These are phyloP conservation scores for Santalum album DNA, from an alignment of 164 flowering plant species.

Conservation along the genomic window DNA sequence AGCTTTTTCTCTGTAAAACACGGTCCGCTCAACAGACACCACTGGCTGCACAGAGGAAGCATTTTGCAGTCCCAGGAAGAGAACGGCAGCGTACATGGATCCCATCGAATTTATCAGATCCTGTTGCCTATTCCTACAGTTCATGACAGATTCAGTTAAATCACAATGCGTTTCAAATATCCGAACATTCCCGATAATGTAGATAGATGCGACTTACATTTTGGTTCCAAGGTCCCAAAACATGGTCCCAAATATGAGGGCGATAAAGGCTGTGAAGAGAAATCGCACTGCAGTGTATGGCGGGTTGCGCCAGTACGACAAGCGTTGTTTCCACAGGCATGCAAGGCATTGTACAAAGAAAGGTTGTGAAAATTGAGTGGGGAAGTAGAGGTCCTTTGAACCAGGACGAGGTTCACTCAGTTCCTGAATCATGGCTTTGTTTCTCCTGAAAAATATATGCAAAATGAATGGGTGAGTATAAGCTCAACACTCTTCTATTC, in stretches of 20 bases:
- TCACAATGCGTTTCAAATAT: too few species aligned
- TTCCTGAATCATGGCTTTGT: background rate
- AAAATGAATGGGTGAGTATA: too few species aligned
- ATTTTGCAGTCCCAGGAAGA: constrained; percentile 28
- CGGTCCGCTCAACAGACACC: constrained; percentile 27
- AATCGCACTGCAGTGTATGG: constrained; percentile 42
- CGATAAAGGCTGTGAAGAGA: constrained; percentile 33
- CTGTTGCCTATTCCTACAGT: constrained; percentile 17
- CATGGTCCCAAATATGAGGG: constrained; percentile 41
- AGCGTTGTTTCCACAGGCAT: constrained; percentile 62
- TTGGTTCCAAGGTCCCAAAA: constrained; percentile 46
- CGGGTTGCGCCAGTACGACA: constrained; percentile 70
- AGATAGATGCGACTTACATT: constrained; percentile 21
- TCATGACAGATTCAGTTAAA: background rate
- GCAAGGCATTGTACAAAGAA: constrained; percentile 27
- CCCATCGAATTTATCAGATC: constrained; percentile 46
- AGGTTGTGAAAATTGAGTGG: background rate
- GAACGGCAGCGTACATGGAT: constrained; percentile 35
- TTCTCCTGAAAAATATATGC: background rate
- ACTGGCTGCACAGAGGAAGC: constrained; percentile 25
- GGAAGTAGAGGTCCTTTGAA: background rate
- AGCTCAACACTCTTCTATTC: too few species aligned
- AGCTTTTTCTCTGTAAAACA: constrained; percentile 34
- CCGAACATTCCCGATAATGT: too few species aligned
- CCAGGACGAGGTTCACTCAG: background rate